These are phyloP conservation scores for Claviceps africana DNA, from an alignment of 2,329 filamentous ascomycete genomes.

Conservation along the genomic window DNA sequence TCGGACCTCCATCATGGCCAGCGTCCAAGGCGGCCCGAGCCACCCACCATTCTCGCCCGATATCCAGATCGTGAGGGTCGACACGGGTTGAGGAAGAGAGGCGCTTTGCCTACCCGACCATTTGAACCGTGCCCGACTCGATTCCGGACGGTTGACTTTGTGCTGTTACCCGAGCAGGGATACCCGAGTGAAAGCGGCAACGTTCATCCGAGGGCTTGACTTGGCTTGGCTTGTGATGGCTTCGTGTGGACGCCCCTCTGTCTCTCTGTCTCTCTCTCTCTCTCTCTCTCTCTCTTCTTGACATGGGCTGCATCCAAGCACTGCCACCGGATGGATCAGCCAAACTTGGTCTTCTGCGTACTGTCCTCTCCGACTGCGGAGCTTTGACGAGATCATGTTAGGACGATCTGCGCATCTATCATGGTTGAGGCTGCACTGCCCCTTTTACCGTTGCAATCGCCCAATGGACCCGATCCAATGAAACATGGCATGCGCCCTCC, in stretches of 20 bases:
- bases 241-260: no score
- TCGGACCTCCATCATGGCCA: no score
- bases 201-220: not conserved
- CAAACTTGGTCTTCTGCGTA: not conserved
- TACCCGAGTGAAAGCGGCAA: not conserved
- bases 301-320: conserved; percentile 1
- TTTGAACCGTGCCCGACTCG: no score
- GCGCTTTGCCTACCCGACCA: no score
- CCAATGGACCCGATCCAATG: not conserved
- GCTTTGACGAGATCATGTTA: not conserved
- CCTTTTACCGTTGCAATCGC: not conserved
- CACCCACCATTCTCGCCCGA: no score
- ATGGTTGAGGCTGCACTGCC: not conserved
- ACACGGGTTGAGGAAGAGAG: no score
- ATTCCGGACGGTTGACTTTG: no score
- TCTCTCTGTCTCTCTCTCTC: not conserved
- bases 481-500: not conserved
- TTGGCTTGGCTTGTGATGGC: no score
- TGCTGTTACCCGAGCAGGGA: not conserved
- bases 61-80: no score
- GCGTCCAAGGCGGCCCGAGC: no score
- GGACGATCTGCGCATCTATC: not conserved
- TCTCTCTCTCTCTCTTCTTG: not conserved
- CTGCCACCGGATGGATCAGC: not conserved
- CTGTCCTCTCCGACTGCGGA: not conserved